Evolutionary conservation across 2,329 filamentous ascomycete species (phyloP), one percentile per base, ranked within the genome.

Genomic region (Diaporthe sp.): DNA sequence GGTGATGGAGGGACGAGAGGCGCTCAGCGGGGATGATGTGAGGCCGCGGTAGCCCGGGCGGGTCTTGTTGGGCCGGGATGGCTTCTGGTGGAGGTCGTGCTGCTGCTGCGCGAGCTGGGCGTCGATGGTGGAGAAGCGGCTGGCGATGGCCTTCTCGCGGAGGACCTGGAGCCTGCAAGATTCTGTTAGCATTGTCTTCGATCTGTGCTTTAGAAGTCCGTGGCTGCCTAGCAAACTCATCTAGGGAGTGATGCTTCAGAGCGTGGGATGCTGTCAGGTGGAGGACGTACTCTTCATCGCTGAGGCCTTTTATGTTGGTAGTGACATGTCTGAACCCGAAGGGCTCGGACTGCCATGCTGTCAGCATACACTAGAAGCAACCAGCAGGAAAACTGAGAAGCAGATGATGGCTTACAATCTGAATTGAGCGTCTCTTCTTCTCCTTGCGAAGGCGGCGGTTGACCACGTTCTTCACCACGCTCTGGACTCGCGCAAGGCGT

Each of bases 311-410:
- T 19, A 92, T 82, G 56, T 81, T 82, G 53, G 88, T 83, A n/a
- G 85, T 82, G 78, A 90, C 88, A 73, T 86, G 86, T 79, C 88
- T 88, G 78, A 91, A 88, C 80, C 91, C 85, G 81, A 89, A 92
- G 0, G 90, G 90, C 13, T 86, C 86, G 66, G 89, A 91, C 90
- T 91, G 75, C 70, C 1, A 58, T 55, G 10, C 68, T 61, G 76
- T 82, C 77, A 81, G 81, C 73, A 63, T 32, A 55, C 59, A n/a
- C 27, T 35, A 69, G 13, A 35, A 17, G 9, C 25, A 6, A 58
- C 22, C 10, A 61, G 25, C 17, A 17, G 10, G 13, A 10, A 15
- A 27, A 5, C 5, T 19, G 7, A 15, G n/a, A 12, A 2, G 58
- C 53, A 32, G 55, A 35, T 27, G 25, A n/a, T 44, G 68, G 78